phyloP scores from a whole-genome alignment of 192 early-diverging fungal species.

The Obelidium mucronatum region DNA sequence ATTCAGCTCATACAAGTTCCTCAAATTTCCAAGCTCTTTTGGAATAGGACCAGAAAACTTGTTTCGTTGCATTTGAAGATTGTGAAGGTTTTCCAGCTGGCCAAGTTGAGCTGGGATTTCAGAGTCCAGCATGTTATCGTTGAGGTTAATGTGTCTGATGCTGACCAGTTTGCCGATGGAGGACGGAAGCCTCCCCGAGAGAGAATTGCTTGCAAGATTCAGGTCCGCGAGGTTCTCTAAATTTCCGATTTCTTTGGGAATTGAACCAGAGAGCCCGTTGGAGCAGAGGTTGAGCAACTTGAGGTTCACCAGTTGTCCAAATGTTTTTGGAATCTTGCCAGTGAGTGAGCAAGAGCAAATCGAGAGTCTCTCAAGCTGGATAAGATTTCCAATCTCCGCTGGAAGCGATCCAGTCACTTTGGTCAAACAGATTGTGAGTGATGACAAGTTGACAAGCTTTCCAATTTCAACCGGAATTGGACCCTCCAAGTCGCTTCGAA shows the following conservation, averaged over 20 bases:
- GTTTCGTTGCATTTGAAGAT: neutral
- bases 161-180: neutral
- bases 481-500: too few relatives aligned
- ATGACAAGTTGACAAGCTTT: too few relatives aligned
- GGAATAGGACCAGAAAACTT: neutral
- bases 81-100: neutral
- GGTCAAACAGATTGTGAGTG: neutral
- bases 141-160: neutral
- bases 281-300: neutral
- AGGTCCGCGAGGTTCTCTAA: neutral
- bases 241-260: neutral
- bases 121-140: neutral
- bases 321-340: neutral
- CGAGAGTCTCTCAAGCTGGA: neutral
- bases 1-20: too few relatives aligned
- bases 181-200: neutral
- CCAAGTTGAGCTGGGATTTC: neutral
- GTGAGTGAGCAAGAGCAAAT: neutral
- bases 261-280: neutral
- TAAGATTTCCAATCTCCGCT: neutral
- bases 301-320: neutral
- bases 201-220: too few relatives aligned
- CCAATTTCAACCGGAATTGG: too few relatives aligned
- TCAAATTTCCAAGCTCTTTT: conserved; percentile 1
- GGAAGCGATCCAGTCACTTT: neutral